phyloP scores from a whole-genome alignment of 257 asterid genomes.

The Solanum chmielewskii region DNA sequence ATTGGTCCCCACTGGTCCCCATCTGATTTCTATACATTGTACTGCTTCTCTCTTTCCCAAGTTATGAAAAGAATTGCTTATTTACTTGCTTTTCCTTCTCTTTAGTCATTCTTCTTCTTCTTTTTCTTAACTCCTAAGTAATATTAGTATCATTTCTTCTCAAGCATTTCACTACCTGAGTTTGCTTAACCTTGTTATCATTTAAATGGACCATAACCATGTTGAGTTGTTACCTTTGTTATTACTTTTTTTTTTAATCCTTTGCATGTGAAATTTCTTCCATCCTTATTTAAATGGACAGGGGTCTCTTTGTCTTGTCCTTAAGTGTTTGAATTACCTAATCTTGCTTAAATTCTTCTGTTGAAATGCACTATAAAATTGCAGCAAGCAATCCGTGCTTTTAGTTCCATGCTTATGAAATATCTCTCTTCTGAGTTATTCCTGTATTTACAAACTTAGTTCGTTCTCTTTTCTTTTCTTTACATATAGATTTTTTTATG shows the following conservation, averaged over 20 bases:
- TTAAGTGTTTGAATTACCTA: not conserved
- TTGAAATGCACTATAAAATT: not conserved
- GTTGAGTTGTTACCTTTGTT: not conserved
- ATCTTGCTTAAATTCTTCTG: not conserved
- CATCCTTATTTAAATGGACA: not conserved
- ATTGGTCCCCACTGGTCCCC: too few relatives aligned
- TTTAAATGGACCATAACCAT: not conserved
- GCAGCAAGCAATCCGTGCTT: not conserved
- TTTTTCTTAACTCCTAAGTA: too few relatives aligned
- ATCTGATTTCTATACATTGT: too few relatives aligned
- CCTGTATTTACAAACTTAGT: not conserved
- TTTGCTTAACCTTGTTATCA: not conserved
- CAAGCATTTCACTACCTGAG: not conserved
- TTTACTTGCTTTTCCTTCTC: too few relatives aligned
- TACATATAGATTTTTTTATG: not conserved
- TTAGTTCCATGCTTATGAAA: constrained; percentile 1
- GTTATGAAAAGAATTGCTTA: too few relatives aligned
- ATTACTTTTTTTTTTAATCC: not conserved
- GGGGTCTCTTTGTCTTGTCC: not conserved
- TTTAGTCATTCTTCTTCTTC: too few relatives aligned
- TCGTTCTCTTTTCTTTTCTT: not conserved
- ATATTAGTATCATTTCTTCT: not conserved
- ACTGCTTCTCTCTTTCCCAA: too few relatives aligned
- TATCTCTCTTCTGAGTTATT: not conserved
- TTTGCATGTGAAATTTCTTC: not conserved